Percentiles rank a stretch among this genome's conserved stretches.
Conservation (phyloP, 306 rosid genomes). For the Pterocarpus macrocarpus region DNA sequence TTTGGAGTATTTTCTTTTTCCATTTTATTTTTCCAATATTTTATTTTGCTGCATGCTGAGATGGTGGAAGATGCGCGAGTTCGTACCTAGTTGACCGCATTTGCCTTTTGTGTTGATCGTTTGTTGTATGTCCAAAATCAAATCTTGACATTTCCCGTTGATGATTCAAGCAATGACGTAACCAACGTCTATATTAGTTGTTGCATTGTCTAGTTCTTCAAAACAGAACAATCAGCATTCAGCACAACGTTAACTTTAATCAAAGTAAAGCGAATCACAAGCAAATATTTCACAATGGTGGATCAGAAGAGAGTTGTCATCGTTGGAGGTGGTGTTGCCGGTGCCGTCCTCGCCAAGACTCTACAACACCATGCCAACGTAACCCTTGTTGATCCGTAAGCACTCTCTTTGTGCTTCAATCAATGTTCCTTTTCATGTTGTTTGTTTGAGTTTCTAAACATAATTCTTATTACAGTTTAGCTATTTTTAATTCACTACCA, state of each 20-base stretch:
- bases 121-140: slow-evolving; percentile 34
- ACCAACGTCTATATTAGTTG: slow-evolving; percentile 43
- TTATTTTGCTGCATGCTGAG: neutral
- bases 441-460: too few relatives aligned
- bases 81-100: slow-evolving; percentile 38
- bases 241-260: too few relatives aligned
- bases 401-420: slow-evolving; percentile 20
- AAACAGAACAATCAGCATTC: neutral
- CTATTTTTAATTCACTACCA: too few relatives aligned
- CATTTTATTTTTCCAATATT: too few relatives aligned
- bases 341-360: slow-evolving; percentile 69
- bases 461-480: too few relatives aligned
- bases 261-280: neutral
- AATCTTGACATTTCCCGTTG: slow-evolving; percentile 23
- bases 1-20: slow-evolving; percentile 13
- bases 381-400: slow-evolving; percentile 83
- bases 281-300: slow-evolving; percentile 33
- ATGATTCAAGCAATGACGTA: slow-evolving; percentile 55
- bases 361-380: slow-evolving; percentile 65
- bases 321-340: slow-evolving; percentile 91
- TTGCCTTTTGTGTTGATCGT: neutral
- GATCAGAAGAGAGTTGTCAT: slow-evolving; percentile 69
- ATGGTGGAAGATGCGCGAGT: neutral
- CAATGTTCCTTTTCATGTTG: neutral
- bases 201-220: neutral